Evolutionary conservation across 2,329 filamentous ascomycete genomes (phyloP).

Genomic region (Alternaria novae-zelandiae): DNA sequence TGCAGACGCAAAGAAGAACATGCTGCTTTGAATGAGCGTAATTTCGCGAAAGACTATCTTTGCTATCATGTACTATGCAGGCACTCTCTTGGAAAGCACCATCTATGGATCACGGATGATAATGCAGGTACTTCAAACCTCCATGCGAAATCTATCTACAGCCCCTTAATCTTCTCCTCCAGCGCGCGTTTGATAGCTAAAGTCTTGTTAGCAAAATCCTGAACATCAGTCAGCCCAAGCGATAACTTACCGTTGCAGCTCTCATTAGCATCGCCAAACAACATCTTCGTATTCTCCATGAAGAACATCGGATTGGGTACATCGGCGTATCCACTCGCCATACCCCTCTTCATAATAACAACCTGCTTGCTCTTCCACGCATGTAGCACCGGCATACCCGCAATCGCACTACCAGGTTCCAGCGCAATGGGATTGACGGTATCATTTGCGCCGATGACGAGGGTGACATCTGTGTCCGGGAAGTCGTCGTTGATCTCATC

Average conservation of each 20-base stretch:
- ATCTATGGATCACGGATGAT: neutral
- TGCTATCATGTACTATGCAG: neutral
- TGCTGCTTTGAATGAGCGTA: neutral
- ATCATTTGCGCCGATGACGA: conserved; percentile 91
- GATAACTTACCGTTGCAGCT: conserved; percentile 70
- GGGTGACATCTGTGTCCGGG: conserved; percentile 79
- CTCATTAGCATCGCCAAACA: conserved; percentile 88
- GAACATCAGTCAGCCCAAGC: too few relatives aligned
- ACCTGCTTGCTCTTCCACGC: conserved; percentile 95
- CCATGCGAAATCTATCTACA: conserved; percentile 18
- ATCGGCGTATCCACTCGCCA: conserved; percentile 89
- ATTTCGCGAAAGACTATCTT: neutral
- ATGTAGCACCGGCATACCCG: conserved; percentile 90
- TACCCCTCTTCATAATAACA: conserved; percentile 89
- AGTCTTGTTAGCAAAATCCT: conserved; percentile 18
- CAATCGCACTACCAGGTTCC: conserved; percentile 82
- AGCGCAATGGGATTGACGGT: conserved; percentile 90
- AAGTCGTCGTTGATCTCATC: conserved; percentile 97
- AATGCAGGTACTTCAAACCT: neutral
- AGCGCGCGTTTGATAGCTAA: conserved; percentile 47
- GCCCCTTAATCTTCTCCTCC: conserved; percentile 42
- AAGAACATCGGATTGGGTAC: conserved; percentile 94
- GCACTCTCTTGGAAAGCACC: neutral
- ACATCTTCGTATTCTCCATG: conserved; percentile 87
- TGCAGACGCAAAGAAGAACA: neutral